These are phyloP conservation scores for Hortaea sp. DNA, from an alignment of 2,329 filamentous ascomycete species.

Conservation along the genomic window DNA sequence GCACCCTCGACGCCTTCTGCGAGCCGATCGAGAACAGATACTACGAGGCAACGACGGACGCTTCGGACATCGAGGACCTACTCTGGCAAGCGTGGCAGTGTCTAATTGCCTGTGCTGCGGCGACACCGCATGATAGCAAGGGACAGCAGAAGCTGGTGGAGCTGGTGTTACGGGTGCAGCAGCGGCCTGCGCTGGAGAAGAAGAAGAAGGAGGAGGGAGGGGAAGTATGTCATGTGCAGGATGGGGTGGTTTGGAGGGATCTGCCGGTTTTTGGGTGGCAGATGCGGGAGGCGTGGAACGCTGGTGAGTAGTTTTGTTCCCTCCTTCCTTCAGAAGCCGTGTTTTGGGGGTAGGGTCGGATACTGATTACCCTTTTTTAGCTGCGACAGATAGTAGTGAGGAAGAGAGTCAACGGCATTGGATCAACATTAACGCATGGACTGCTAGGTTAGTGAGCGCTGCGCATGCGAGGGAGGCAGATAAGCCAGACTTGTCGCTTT, in stretches of 20 bases:
- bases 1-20: slow-evolving; percentile 4
- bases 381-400: background rate
- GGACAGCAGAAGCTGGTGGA: slow-evolving; percentile 9
- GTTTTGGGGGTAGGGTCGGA: slow-evolving; percentile 1
- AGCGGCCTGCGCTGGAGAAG: background rate
- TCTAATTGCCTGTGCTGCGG: slow-evolving; percentile 2
- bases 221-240: slow-evolving; percentile 13
- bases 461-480: background rate
- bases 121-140: slow-evolving; percentile 3
- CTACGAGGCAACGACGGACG: background rate
- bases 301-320: slow-evolving; percentile 12
- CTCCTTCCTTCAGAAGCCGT: background rate
- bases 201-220: too few relatives aligned
- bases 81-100: slow-evolving; percentile 8
- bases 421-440: background rate
- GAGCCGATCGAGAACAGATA: slow-evolving; percentile 7
- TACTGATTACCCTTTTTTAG: background rate
- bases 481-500: background rate
- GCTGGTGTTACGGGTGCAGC: slow-evolving; percentile 6
- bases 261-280: slow-evolving; percentile 20
- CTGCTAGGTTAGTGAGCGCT: background rate
- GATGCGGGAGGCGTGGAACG: slow-evolving; percentile 23
- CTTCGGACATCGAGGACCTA: slow-evolving; percentile 4
- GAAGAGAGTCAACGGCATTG: background rate
- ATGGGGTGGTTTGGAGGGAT: slow-evolving; percentile 18